Evolutionary conservation across 108 stramenopile genomes (phyloP).

Genomic region (Craspedostauros australis): DNA sequence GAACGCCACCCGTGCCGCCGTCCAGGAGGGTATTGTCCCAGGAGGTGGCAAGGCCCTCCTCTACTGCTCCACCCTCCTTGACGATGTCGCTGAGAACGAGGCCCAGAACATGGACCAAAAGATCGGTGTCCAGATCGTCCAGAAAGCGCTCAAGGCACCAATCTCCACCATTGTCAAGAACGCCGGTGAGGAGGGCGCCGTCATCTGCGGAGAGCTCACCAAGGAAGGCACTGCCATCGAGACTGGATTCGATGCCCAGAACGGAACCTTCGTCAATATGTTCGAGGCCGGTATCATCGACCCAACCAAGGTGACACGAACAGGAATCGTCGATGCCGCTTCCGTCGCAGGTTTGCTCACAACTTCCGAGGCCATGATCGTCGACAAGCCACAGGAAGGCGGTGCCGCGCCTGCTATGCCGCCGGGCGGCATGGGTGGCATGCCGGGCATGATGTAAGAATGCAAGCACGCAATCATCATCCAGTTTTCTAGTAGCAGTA

Average conservation of each 20-base stretch:
- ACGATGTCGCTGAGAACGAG: slow-evolving; percentile 65
- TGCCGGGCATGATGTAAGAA: slow-evolving; percentile 64
- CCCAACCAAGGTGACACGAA: slow-evolving; percentile 99
- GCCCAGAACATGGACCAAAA: slow-evolving; percentile 96
- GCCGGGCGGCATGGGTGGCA: slow-evolving; percentile 89
- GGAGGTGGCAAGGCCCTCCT: slow-evolving; percentile 98
- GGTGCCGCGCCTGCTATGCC: slow-evolving; percentile 43
- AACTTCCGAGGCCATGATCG: slow-evolving; percentile 98
- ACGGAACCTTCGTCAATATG: slow-evolving; percentile 90
- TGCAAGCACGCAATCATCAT: no score
- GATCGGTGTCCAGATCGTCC: slow-evolving; percentile 97
- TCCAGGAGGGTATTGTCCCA: slow-evolving; percentile 98
- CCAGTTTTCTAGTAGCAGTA: no score
- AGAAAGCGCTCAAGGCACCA: slow-evolving; percentile 91
- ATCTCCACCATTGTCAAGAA: slow-evolving; percentile 91
- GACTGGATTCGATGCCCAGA: slow-evolving; percentile 87
- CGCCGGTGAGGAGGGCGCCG: slow-evolving; percentile 96
- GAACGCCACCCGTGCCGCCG: slow-evolving; percentile 98
- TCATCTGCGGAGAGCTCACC: slow-evolving; percentile 92
- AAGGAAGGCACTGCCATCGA: slow-evolving; percentile 68
- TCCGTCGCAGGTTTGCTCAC: slow-evolving; percentile 95
- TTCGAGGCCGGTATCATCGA: slow-evolving; percentile 97
- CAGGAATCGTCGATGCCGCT: slow-evolving; percentile 96
- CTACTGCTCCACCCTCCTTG: slow-evolving; percentile 91
- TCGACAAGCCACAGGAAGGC: slow-evolving; percentile 85